phyloP scores from a whole-genome alignment of 345 rosid species.

The Geranium brycei region DNA sequence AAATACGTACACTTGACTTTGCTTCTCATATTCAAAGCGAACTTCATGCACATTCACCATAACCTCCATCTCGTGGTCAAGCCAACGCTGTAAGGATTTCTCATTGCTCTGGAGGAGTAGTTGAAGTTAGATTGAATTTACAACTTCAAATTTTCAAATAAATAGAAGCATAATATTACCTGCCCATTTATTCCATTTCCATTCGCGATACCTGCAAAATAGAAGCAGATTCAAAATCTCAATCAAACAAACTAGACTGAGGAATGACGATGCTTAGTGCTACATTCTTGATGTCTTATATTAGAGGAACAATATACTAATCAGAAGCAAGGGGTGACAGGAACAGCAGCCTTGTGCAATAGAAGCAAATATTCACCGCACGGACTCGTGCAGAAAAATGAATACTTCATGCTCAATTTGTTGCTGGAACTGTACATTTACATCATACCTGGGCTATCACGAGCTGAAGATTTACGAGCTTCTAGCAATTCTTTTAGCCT shows the following conservation, averaged over 20 bases:
- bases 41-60: conserved; percentile 99
- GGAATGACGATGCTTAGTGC: not conserved
- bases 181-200: conserved; percentile 73
- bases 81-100: conserved; percentile 87
- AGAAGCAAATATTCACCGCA: not conserved
- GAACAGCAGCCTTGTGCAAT: not conserved
- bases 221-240: conserved; percentile 22
- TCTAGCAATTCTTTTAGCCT: conserved; percentile 93
- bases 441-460: conserved; percentile 55
- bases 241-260: conserved; percentile 7
- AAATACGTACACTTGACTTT: conserved; percentile 82
- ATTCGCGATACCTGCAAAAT: conserved; percentile 43
- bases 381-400: not conserved
- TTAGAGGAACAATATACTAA: not conserved
- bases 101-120: conserved; percentile 53
- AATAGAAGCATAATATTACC: conserved; percentile 27
- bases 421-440: not conserved
- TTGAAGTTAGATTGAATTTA: not conserved
- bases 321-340: not conserved
- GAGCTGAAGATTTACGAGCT: conserved; percentile 85
- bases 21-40: conserved; percentile 89
- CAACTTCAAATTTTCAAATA: not conserved
- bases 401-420: not conserved
- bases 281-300: not conserved
- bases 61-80: conserved; percentile 93